Conservation (phyloP, 2,329 filamentous ascomycete species). For the Metarhizium rileyi region DNA sequence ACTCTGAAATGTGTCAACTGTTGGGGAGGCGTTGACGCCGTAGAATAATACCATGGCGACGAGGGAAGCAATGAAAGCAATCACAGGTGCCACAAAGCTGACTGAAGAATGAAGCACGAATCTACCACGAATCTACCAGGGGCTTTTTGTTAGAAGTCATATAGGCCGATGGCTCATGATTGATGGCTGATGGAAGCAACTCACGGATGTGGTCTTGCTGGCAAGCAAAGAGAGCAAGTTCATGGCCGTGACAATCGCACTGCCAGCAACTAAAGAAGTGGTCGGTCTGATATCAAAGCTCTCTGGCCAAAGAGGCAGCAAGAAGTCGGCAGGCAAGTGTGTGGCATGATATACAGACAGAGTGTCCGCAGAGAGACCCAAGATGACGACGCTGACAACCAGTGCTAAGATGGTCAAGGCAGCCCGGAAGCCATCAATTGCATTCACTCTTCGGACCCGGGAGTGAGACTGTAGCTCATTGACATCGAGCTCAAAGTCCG, state of each 20-base stretch:
- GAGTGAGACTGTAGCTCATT: slow-evolving; percentile 24
- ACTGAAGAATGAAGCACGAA: slow-evolving; percentile 11
- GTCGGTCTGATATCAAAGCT: slow-evolving; percentile 48
- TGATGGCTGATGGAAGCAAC: neutral
- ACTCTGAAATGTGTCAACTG: slow-evolving; percentile 46
- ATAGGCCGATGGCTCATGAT: neutral
- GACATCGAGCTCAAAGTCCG: slow-evolving; percentile 40
- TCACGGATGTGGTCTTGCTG: slow-evolving; percentile 39
- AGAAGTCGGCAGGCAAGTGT: slow-evolving; percentile 33
- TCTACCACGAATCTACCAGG: slow-evolving; percentile 13
- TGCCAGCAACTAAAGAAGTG: slow-evolving; percentile 42
- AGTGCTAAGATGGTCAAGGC: slow-evolving; percentile 41
- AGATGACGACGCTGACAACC: slow-evolving; percentile 38
- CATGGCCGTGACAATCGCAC: slow-evolving; percentile 37
- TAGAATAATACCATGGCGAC: slow-evolving; percentile 49
- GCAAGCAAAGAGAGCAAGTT: slow-evolving; percentile 38
- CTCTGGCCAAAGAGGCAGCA: slow-evolving; percentile 48
- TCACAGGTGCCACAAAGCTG: slow-evolving; percentile 17
- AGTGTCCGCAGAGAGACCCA: slow-evolving; percentile 45
- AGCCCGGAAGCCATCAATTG: slow-evolving; percentile 34
- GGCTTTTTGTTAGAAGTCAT: neutral
- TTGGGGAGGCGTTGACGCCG: slow-evolving; percentile 41
- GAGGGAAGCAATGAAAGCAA: slow-evolving; percentile 30
- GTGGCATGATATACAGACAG: slow-evolving; percentile 47
- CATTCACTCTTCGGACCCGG: slow-evolving; percentile 28